Base-by-base conservation (phyloP, 2,329 filamentous ascomycete genomes). In the Xylariaceae sp. region DNA sequence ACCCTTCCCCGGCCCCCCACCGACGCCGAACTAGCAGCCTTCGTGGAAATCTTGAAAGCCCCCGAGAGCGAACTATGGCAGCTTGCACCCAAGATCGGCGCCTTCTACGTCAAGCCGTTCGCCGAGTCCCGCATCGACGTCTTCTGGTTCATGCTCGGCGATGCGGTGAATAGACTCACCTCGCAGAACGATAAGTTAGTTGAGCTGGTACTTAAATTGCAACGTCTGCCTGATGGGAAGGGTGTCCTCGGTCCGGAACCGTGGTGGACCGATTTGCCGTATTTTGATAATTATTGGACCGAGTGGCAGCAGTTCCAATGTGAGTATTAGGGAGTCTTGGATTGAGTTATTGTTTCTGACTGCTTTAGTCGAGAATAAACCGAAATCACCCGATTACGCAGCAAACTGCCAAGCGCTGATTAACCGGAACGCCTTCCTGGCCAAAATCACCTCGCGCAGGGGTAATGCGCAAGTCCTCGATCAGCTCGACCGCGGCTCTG, bases 151-250 rank as follows among this genome's bases (percentile, higher is more conserved):
- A 50, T 56, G 15, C 57, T 63, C 10, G 58, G 53, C 50, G 58
- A 63, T 45, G 61, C 61, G 3, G 58, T 63, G 53, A 61, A 59
- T 35, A 52, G 23, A 8, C 52, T 63, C 48, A 58, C 58, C 8
- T 57, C 55, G 18, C 61, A 63, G 52, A 63, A 63, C 15, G 61
- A 63, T 51, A 63, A 63, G 55, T 15, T 63, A n/a, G 61, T 53
- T 13, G 58, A 63, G 3, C 55, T 63, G 17, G 55, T 59, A 35
- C 34, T 63, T n/a, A 56, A 60, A 35, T 44, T 63, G 35, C 61
- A 63, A 10, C 61, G 61, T 30, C 47, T 63, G 34, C 58, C 61
- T 8, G 61, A 61, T 10, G 61, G 61, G 3, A 63, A 52, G 42
- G 61, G 61, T 1, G 51, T 63, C 18, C 35, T 63, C 10, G 61